Base-by-base conservation (phyloP, 495 filamentous ascomycete species). In the Daldinia bambusicola region DNA sequence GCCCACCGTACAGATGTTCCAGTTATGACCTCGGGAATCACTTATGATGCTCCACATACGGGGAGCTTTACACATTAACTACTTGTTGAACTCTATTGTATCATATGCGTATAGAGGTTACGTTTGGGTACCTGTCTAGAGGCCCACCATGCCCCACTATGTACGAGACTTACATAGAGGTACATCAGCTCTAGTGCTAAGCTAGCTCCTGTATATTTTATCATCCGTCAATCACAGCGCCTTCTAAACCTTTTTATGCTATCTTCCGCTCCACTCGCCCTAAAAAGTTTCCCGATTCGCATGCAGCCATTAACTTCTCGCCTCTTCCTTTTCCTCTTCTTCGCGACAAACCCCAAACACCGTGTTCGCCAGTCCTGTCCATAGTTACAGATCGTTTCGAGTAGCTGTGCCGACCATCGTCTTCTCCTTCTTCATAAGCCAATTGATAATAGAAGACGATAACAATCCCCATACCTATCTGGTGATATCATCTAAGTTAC, bases 201-300 rank as follows among this genome's bases (percentile, higher is more conserved):
- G 53, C 18, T 34, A 65, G 16, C 32, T 34, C 38, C n/a, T 31
- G 32, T 38, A 48, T 12, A 26, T 68, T 48, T 36, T 59, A 65
- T 70, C 38, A 61, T 69, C 56, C 34, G 16, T 50, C 61, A 48
- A 67, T 66, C 58, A 61, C 45, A 62, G 65, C 58, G 57, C 61
- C 18, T 43, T 50, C 36, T 40, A 57, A 34, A 63, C 58, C 63
- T 45, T 71, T 71, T 67, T 55, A 68, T 69, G 70, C 51, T 72
- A 72, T 72, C 70, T 72, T 37, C 26, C 34, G 65, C 70, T 67
- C 70, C 65, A 72, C 61, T 50, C 26, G 3, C 63, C 59, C 68
- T 51, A 58, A 56, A 48, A 51, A 60, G 36, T 59, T 64, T 69
- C 61, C 60, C 61, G 60, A 63, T 57, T 72, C 50, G 55, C 70